These are phyloP conservation scores for Pelargonium myrrhifolium DNA, from an alignment of 441 rosid species.

Conservation along the genomic window DNA sequence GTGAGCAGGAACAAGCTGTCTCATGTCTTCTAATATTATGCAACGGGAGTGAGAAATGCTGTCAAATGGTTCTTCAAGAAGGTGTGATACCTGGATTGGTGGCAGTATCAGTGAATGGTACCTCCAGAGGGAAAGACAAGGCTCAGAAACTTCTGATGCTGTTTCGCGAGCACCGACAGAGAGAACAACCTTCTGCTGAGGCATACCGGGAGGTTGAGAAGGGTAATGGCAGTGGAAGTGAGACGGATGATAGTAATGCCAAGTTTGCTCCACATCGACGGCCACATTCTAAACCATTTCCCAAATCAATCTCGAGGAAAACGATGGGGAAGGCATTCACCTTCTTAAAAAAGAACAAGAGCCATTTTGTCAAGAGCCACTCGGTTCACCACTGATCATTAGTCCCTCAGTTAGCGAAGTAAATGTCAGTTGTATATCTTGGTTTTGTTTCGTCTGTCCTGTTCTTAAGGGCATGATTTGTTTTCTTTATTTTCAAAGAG, in stretches of 20 bases:
- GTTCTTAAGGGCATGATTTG: conserved; percentile 17
- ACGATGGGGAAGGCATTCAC: conserved; percentile 53
- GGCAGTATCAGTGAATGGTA: conserved; percentile 85
- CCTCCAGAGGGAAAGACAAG: conserved; percentile 71
- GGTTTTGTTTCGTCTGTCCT: conserved; percentile 13
- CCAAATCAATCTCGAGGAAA: conserved; percentile 64
- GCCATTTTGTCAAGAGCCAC: not conserved
- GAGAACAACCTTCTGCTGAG: conserved; percentile 55
- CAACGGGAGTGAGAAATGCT: conserved; percentile 62
- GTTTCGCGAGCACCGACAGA: conserved; percentile 85
- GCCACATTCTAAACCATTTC: conserved; percentile 27
- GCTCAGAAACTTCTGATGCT: conserved; percentile 83
- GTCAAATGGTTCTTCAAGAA: conserved; percentile 87
- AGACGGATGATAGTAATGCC: conserved; percentile 17
- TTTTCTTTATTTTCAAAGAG: conserved; percentile 30
- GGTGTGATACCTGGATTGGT: conserved; percentile 98
- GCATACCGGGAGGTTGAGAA: conserved; percentile 10
- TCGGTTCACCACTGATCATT: not conserved
- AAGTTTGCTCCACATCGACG: conserved; percentile 44
- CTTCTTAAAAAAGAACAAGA: not conserved
- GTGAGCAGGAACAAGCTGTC: conserved; percentile 87
- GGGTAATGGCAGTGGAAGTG: conserved; percentile 12
- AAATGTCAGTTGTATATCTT: conserved; percentile 28
- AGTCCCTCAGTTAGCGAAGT: conserved; percentile 19
- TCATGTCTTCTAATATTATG: conserved; percentile 71